Conservation (phyloP, 1,284 basidiomycete genomes). For the Filobasidium uniguttulatum region DNA sequence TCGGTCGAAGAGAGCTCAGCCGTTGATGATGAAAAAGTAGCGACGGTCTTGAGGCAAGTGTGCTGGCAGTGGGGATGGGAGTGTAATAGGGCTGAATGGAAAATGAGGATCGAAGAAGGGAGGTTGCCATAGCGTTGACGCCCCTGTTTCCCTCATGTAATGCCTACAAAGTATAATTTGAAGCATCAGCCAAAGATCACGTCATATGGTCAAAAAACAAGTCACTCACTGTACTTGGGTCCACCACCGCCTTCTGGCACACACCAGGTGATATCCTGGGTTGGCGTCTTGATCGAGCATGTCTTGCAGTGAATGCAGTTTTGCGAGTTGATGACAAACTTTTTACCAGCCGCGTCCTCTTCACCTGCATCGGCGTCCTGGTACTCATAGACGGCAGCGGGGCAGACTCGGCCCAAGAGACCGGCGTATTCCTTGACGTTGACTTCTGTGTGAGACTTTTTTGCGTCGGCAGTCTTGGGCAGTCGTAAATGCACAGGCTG, state of each 20-base stretch:
- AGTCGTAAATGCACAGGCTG: slow-evolving; percentile 81
- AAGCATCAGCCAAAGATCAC: too few relatives aligned
- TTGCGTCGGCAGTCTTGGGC: slow-evolving; percentile 41
- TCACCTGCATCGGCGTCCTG: slow-evolving; percentile 49
- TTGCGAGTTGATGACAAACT: slow-evolving; percentile 92
- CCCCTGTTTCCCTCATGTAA: background rate
- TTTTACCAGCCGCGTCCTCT: slow-evolving; percentile 56
- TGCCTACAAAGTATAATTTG: too few relatives aligned
- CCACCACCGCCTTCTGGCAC: slow-evolving; percentile 88
- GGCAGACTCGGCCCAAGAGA: slow-evolving; percentile 75
- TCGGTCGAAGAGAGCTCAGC: slow-evolving; percentile 6
- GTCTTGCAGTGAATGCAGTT: slow-evolving; percentile 58
- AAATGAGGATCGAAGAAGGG: slow-evolving; percentile 9
- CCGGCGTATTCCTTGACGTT: slow-evolving; percentile 78
- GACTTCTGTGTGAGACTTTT: slow-evolving; percentile 53
- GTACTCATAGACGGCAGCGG: slow-evolving; percentile 96
- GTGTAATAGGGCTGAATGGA: slow-evolving; percentile 23
- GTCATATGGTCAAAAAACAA: background rate
- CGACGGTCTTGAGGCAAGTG: slow-evolving; percentile 27
- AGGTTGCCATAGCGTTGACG: background rate
- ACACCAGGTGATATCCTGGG: slow-evolving; percentile 87
- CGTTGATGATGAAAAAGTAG: slow-evolving; percentile 26
- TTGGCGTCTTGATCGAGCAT: slow-evolving; percentile 80
- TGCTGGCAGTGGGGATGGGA: slow-evolving; percentile 34
- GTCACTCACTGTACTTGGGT: slow-evolving; percentile 69